Evolutionary conservation across 495 filamentous ascomycete species (phyloP), one percentile per base, ranked within the genome.

Genomic region (Tuber borchii): DNA sequence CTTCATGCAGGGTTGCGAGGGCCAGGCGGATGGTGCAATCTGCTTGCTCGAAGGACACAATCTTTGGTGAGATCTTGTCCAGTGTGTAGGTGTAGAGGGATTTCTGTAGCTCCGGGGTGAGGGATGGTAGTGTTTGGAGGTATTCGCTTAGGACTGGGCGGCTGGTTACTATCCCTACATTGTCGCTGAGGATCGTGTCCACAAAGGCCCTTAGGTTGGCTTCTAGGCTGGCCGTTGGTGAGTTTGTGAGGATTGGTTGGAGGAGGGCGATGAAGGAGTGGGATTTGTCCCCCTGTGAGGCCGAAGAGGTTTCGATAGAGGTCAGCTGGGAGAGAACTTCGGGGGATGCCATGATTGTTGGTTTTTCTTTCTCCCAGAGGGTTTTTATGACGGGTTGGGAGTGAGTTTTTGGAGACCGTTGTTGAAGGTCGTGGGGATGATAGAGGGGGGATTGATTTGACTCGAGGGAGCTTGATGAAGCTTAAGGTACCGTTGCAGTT

Each of bases 11-110:
- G 72, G 92, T 88, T 7, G 96, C 95, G 8, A 97, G 87, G 39
- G 93, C 87, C 79, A 93, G 90, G 70, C 93, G 91, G 72, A 98
- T 88, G 75, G 88, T 87, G 1, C 90, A 87, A 79, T 93, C 93
- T 76, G 92, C 90, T 84, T 97, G 93, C 84, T 98, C 96, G 80
- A 92, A 92, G 7, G 92, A 93, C 74, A 91, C 86, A 79, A 91
- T 86, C 81, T 88, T 88, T 71, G 89, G 87, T 75, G 88, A 86
- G 44, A 97, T 87, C 51, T 89, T 85, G 69, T 87, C 86, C 51
- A 95, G 86, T 42, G 91, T 88, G 79, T 91, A 88, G 75, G 89
- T 87, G 74, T 92, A 93, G 46, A 92, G 89, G 76, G 88, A 88
- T 76, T 95, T 90, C 83, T 89, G 89, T 56, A 90, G 84, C 71